Conservation (phyloP, 2,329 filamentous ascomycete species). For the Teratosphaeria epicoccoides region DNA sequence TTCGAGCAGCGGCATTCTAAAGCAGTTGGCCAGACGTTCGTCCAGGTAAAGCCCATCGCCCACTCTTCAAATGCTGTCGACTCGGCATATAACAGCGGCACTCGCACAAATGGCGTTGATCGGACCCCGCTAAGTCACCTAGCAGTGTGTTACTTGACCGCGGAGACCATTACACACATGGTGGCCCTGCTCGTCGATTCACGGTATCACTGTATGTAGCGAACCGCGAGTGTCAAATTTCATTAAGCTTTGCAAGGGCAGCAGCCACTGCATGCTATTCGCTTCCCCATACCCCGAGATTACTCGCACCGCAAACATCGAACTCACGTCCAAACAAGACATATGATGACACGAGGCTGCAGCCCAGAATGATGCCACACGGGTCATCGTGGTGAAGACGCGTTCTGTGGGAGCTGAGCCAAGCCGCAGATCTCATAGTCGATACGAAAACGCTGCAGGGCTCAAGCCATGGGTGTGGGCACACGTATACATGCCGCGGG, state of each 20-base stretch:
- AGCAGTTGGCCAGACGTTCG: slow-evolving; percentile 30
- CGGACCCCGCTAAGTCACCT: no score
- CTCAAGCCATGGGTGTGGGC: neutral
- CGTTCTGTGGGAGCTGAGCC: neutral
- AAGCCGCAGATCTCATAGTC: neutral
- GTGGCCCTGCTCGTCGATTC: neutral
- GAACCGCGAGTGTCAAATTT: no score
- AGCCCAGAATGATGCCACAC: neutral
- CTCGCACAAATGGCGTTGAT: slow-evolving; percentile 42
- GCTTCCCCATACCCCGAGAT: neutral
- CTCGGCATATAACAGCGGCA: slow-evolving; percentile 39
- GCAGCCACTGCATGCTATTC: neutral
- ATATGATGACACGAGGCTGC: neutral
- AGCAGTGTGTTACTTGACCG: no score
- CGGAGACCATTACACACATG: neutral
- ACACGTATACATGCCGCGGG: neutral
- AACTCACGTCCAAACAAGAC: neutral
- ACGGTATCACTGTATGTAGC: no score
- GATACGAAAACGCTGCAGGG: neutral
- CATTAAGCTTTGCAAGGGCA: neutral
- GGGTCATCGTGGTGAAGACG: neutral
- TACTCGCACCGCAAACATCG: neutral
- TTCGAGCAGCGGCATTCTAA: slow-evolving; percentile 35
- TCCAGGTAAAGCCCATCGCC: slow-evolving; percentile 36
- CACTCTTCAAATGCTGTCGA: slow-evolving; percentile 31